Conservation (phyloP, 345 rosid genomes). For the Rhizophora mangle region DNA sequence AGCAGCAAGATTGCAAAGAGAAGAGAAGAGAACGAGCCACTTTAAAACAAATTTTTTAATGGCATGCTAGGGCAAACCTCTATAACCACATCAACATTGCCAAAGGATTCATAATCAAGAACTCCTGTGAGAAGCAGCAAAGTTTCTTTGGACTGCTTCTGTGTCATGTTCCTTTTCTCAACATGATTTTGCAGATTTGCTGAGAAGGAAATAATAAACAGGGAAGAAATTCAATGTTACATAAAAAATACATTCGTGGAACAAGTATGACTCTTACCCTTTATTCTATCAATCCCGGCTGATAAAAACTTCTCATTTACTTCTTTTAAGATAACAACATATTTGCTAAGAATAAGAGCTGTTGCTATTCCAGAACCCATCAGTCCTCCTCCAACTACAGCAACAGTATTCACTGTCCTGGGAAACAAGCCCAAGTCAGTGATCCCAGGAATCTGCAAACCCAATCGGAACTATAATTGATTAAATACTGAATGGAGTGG, state of each 20-base stretch:
- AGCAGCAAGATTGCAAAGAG: not conserved
- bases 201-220: not conserved
- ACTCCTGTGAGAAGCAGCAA: not conserved
- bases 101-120: not conserved
- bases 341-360: constrained; percentile 4
- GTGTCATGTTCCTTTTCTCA: not conserved
- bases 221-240: no score
- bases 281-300: constrained; percentile 11
- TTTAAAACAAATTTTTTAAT: not conserved
- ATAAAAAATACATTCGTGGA: no score
- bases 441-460: constrained; percentile 7
- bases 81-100: constrained; percentile 7
- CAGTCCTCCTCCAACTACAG: constrained; percentile 11
- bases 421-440: constrained; percentile 4
- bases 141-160: not conserved
- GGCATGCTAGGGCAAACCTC: not conserved
- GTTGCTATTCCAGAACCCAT: constrained; percentile 5
- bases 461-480: not conserved
- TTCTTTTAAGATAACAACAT: not conserved
- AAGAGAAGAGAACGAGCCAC: not conserved
- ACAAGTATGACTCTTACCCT: not conserved
- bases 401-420: constrained; percentile 2
- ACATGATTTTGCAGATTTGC: constrained; percentile 4
- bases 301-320: not conserved
- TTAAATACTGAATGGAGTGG: no score